Evolutionary conservation across 768 basidiomycete genomes (phyloP), one percentile per base, ranked within the genome.

Genomic region (Hydnomerulius pinastri): DNA sequence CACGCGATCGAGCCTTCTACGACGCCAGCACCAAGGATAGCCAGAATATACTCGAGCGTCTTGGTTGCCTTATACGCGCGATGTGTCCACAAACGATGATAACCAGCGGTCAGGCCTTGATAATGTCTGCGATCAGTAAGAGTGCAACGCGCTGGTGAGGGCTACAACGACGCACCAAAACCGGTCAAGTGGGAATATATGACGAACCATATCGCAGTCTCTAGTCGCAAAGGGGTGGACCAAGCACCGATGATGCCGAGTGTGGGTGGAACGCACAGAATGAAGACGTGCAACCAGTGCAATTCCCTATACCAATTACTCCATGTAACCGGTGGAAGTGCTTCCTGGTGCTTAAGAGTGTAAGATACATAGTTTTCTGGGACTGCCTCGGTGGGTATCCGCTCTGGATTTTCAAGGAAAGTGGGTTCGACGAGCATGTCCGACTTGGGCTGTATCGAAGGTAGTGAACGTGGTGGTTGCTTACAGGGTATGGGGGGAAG

Each of bases 11-110:
- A 95, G 6, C 92, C 93, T 66, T 98, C 83, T 45, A 93, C 86
- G 7, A 91, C 92, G 35, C 94, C 94, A 1, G 91, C 85, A 48
- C 92, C 95, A 9, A 85, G 83, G 33, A 87, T 63, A 27, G 92
- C 90, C 39, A 96, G 82, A 64, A 83, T 71, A 67, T 91, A 95
- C 69, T 96, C 86, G 9, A 96, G 76, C 23, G 89, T 85, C 51
- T 79, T 78, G 3, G 86, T 83, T 32, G 94, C 95, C 64, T 94
- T 96, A 73, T 94, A 98, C 0, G 89, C 76, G 43, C 95, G 82
- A 67, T 98, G 95, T 8, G 94, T 87, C 92, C 92, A 98, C 1
- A 97, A 77, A 43, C 95, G 83, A 63, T 98, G 95, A 73, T 98
- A 98, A 9, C 95, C 95, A 15, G 88, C 89, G 0, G 87, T 90